phyloP scores from a whole-genome alignment of 805 yeast genomes.

The Yarrowia keelungensis region DNA sequence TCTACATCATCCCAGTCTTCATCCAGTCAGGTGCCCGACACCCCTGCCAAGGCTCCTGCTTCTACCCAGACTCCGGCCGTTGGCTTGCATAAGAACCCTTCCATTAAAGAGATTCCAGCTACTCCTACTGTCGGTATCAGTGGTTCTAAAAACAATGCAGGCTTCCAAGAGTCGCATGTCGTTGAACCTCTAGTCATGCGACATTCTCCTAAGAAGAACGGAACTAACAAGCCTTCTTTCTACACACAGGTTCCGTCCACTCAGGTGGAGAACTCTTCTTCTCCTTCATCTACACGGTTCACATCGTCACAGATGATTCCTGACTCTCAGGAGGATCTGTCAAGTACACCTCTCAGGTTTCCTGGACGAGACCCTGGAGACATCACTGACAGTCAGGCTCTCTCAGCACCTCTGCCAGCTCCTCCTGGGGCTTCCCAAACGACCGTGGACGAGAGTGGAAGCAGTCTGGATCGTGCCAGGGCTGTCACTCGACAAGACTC shows the following conservation, averaged over 20 bases:
- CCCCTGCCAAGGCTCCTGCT: not conserved
- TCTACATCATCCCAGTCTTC: not conserved
- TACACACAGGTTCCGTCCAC: not conserved
- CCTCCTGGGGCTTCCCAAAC: not conserved
- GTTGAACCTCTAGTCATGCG: not conserved
- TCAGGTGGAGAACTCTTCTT: not conserved
- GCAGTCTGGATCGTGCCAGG: not conserved
- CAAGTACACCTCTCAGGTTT: not conserved
- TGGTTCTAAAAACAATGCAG: not conserved
- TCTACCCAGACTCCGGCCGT: not conserved
- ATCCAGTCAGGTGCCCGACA: not conserved
- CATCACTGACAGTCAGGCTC: not conserved
- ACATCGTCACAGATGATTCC: not conserved
- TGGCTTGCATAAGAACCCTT: not conserved
- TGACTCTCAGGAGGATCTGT: not conserved
- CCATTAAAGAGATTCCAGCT: slow-evolving; percentile 5
- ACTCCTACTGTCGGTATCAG: not conserved
- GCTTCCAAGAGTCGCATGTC: not conserved
- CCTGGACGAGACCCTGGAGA: not conserved
- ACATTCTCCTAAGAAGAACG: not conserved
- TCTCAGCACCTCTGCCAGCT: not conserved
- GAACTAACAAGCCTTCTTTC: not conserved
- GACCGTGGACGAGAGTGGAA: not conserved
- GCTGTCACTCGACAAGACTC: not conserved
- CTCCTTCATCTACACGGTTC: slow-evolving; percentile 1